Evolutionary conservation across 371 early-diverging fungal species (phyloP), one percentile per base, ranked within the genome.

Genomic region (Rhizomucor pusillus): DNA sequence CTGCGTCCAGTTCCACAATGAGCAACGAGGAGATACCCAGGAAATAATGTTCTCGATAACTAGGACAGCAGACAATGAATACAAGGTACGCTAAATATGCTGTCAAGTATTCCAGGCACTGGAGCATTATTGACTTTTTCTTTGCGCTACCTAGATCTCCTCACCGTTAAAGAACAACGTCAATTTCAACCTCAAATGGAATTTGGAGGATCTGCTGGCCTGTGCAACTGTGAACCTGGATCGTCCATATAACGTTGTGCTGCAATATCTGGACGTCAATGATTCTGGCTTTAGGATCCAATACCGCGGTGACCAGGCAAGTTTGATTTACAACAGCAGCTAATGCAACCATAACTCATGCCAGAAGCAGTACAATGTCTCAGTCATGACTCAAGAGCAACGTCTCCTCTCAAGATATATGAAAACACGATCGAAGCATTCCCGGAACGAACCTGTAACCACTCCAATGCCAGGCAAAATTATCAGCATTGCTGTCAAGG

Each of bases 391-490:
- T 34, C 65, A 75, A 5, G 55, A 64, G 4, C 94, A 97, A 67
- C 70, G 84, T 39, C 69, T 73, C 14, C 67, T 92, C 16, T 57
- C 77, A 34, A 72, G 80, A 51, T 79, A 84, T 73, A 94, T 95
- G 88, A 85, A 85, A 58, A 81, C 81, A 59, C 86, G 86, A 76
- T 79, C 88, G 5, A 82, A 82, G 56, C 69, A 84, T 18, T 90
- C 92, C 47, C 72, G 86, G 6, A 84, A 88, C 43, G 81, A 82
- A 60, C 61, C 89, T 43, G 77, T 97, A 20, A 66, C 89, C 5
- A 82, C 94, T 14, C 97, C 98, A 5, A 98, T 98, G 97, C 95
- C 98, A 7, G 96, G 98, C 13, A 73, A 82, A 11, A 91, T 98
- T 4, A 86, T 95, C 23, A 86, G 86, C 29, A 71, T 98, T 0